These are phyloP conservation scores for Ceratocystis diversiconidia DNA, from an alignment of 2,329 filamentous ascomycete species.

Conservation along the genomic window DNA sequence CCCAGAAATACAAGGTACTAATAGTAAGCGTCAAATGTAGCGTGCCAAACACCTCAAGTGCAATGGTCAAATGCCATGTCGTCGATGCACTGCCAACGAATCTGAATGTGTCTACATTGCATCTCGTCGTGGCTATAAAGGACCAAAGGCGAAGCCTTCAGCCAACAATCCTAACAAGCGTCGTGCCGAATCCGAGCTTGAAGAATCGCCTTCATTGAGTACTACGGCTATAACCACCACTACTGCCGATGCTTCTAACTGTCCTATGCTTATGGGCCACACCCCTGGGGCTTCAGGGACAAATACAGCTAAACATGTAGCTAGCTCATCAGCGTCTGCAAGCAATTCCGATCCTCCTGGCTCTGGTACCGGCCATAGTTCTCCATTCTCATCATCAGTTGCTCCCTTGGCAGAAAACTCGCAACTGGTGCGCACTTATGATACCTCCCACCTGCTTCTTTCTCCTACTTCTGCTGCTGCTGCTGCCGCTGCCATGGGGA, in stretches of 20 bases:
- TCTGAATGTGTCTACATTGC: constrained; percentile 57
- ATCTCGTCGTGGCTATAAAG: constrained; percentile 62
- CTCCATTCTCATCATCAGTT: constrained; percentile 18
- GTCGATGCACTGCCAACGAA: constrained; percentile 46
- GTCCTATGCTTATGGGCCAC: constrained; percentile 32
- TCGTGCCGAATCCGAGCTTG: constrained; percentile 15
- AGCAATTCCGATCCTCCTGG: not conserved
- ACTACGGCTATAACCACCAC: constrained; percentile 7
- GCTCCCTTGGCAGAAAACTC: constrained; percentile 24
- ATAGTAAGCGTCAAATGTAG: constrained; percentile 24
- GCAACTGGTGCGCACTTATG: constrained; percentile 30
- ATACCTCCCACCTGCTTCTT: constrained; percentile 19
- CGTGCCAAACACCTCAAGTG: constrained; percentile 60
- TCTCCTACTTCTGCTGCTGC: constrained; percentile 18
- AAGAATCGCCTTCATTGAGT: constrained; percentile 7
- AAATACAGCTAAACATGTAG: constrained; percentile 12
- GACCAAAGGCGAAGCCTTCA: constrained; percentile 37
- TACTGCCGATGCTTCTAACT: constrained; percentile 25
- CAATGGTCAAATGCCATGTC: constrained; percentile 55
- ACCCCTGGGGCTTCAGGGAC: constrained; percentile 23
- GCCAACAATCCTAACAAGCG: constrained; percentile 29
- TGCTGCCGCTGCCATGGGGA: constrained; percentile 8
- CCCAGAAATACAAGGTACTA: not conserved
- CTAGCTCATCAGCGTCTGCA: constrained; percentile 14
- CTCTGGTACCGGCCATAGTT: not conserved